phyloP scores from a whole-genome alignment of 2,329 filamentous ascomycete genomes.

The Pseudogymnoascus destructans region DNA sequence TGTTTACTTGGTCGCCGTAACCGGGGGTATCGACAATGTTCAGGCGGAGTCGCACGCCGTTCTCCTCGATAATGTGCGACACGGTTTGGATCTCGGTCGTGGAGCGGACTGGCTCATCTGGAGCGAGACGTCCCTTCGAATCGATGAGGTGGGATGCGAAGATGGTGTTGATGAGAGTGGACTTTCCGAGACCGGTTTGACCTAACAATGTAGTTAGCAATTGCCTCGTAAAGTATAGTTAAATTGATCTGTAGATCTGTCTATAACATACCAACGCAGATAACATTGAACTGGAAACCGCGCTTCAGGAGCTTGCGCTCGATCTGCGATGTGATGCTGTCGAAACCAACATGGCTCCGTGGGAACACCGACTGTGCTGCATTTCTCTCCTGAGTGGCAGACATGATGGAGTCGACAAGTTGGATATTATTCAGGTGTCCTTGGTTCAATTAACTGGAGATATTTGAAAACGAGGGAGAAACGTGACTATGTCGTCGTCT shows the following conservation, averaged over 20 bases:
- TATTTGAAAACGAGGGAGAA: conserved; percentile 1
- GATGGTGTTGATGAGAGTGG: conserved; percentile 98
- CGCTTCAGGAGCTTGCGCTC: conserved; percentile 99
- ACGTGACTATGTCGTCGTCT: neutral
- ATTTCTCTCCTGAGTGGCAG: conserved; percentile 24
- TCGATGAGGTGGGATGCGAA: conserved; percentile 99
- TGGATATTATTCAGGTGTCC: neutral
- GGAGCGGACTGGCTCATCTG: conserved; percentile 83
- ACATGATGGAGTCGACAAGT: conserved; percentile 19
- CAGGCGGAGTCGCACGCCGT: conserved; percentile 88
- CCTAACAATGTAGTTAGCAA: conserved; percentile 40
- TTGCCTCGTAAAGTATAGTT: conserved; percentile 9
- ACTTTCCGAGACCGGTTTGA: conserved; percentile 97
- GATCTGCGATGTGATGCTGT: conserved; percentile 98
- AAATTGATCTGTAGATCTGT: neutral
- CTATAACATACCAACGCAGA: conserved; percentile 82
- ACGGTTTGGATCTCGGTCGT: conserved; percentile 98
- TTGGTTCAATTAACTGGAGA: conserved; percentile 4
- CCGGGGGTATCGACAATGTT: conserved; percentile 99
- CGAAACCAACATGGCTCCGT: conserved; percentile 98
- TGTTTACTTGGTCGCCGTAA: conserved; percentile 98
- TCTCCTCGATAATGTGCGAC: conserved; percentile 98
- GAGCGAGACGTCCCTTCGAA: conserved; percentile 87
- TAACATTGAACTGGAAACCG: conserved; percentile 99
- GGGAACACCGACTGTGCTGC: conserved; percentile 48